A percentile compares a stretch with the other conserved stretches of the same genome.
These are phyloP conservation scores for Neofusicoccum umdonicola DNA, from an alignment of 2,329 filamentous ascomycete genomes.

Conservation along the genomic window DNA sequence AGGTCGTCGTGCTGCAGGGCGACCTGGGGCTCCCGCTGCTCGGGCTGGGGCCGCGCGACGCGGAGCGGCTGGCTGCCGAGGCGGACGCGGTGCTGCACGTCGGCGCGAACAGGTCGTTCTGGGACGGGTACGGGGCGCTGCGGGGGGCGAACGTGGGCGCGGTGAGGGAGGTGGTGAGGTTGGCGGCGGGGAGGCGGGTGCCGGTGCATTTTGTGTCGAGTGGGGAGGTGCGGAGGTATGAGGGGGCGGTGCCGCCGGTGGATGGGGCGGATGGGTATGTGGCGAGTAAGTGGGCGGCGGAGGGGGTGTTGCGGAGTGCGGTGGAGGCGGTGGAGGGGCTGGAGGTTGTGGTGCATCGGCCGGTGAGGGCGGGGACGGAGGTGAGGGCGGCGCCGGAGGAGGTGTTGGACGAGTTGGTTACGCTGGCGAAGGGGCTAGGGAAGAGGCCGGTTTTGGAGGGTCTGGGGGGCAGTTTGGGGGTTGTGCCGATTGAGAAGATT, in stretches of 20 bases:
- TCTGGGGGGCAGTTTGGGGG: too few relatives aligned
- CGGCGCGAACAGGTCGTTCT: slow-evolving; percentile 25
- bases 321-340: slow-evolving; percentile 10
- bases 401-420: not conserved
- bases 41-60: not conserved
- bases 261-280: slow-evolving; percentile 18
- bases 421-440: too few relatives aligned
- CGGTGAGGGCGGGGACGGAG: slow-evolving; percentile 18
- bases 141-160: slow-evolving; percentile 25
- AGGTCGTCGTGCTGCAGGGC: slow-evolving; percentile 31
- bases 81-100: slow-evolving; percentile 24
- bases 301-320: slow-evolving; percentile 19
- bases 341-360: not conserved
- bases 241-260: not conserved
- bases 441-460: too few relatives aligned
- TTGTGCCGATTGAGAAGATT: too few relatives aligned
- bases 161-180: slow-evolving; percentile 2
- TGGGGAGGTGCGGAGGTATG: not conserved
- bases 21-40: slow-evolving; percentile 34
- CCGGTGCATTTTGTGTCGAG: slow-evolving; percentile 24
- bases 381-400: slow-evolving; percentile 16
- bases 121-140: slow-evolving; percentile 27
- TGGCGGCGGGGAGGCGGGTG: slow-evolving; percentile 16
- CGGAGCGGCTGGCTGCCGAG: not conserved
- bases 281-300: slow-evolving; percentile 20